Conservation (phyloP, 1,284 basidiomycete genomes). For the Rhizoctonia solani region DNA sequence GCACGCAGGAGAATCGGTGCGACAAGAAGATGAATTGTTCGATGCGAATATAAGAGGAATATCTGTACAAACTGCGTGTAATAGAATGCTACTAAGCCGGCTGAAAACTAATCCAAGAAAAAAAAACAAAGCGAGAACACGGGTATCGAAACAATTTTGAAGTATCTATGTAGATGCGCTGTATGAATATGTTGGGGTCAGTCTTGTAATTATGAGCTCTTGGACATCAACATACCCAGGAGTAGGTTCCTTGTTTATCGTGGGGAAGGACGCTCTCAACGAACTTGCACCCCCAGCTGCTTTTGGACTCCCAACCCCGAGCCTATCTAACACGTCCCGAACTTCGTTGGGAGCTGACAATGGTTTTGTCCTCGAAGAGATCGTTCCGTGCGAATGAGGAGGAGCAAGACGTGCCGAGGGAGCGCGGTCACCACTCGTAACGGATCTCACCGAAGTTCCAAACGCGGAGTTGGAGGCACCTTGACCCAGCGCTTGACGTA, state of each 20-base stretch:
- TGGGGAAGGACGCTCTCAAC: slow-evolving; percentile 70
- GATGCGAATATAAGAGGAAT: slow-evolving; percentile 1
- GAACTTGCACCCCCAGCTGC: slow-evolving; percentile 51
- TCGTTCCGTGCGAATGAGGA: slow-evolving; percentile 53
- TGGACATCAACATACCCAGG: slow-evolving; percentile 44
- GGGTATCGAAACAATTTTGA: slow-evolving; percentile 10
- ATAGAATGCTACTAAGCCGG: slow-evolving; percentile 3
- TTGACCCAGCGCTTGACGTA: slow-evolving; percentile 81
- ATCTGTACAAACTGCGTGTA: slow-evolving; percentile 28
- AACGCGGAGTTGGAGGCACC: slow-evolving; percentile 77
- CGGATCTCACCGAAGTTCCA: slow-evolving; percentile 63
- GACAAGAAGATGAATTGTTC: slow-evolving; percentile 25
- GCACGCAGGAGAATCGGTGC: slow-evolving; percentile 21
- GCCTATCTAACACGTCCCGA: slow-evolving; percentile 71
- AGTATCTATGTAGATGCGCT: slow-evolving; percentile 1
- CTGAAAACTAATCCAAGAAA: not conserved
- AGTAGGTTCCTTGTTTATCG: slow-evolving; percentile 49
- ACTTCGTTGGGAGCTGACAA: slow-evolving; percentile 69
- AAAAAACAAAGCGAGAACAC: not conserved
- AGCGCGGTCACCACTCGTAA: slow-evolving; percentile 67
- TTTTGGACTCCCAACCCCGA: slow-evolving; percentile 68
- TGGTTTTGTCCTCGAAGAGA: slow-evolving; percentile 53
- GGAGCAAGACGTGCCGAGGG: slow-evolving; percentile 42
- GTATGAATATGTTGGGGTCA: not conserved
- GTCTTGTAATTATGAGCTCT: not conserved